Evolutionary conservation across 202 grass and related monocot genomes (phyloP).

Genomic region (Schoenoplectus triqueter): DNA sequence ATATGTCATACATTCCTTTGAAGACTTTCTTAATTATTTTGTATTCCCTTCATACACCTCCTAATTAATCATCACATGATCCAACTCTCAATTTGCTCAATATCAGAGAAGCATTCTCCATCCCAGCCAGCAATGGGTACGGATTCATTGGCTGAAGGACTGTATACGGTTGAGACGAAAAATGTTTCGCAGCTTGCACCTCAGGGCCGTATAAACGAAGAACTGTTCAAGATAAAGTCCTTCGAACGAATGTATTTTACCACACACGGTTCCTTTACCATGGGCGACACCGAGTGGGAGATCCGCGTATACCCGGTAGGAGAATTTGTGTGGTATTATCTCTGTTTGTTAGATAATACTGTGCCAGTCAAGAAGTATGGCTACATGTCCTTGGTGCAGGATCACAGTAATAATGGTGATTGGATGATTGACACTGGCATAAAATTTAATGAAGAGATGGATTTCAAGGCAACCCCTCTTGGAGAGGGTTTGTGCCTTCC

Average conservation of each 20-base stretch:
- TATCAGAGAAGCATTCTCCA: background rate
- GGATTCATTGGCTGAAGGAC: background rate
- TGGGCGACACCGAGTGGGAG: background rate
- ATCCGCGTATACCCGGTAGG: slow-evolving; percentile 14
- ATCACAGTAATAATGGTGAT: background rate
- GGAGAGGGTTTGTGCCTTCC: background rate
- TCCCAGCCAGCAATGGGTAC: background rate
- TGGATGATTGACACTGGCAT: slow-evolving; percentile 13
- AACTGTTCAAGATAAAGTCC: slow-evolving; percentile 24
- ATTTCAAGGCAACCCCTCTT: slow-evolving; percentile 13
- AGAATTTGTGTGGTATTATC: slow-evolving; percentile 34
- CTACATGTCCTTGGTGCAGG: slow-evolving; percentile 24
- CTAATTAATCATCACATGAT: background rate
- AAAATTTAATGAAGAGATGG: slow-evolving; percentile 27
- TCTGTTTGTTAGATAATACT: slow-evolving; percentile 26
- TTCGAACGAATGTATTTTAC: slow-evolving; percentile 23
- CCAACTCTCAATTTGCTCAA: background rate
- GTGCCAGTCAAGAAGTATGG: slow-evolving; percentile 24
- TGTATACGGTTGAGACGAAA: slow-evolving; percentile 25
- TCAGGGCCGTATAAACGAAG: slow-evolving; percentile 27
- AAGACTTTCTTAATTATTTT: background rate
- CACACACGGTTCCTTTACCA: background rate
- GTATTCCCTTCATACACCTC: background rate
- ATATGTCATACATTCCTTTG: background rate
- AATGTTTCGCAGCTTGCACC: background rate